phyloP scores from a whole-genome alignment of 2,329 filamentous ascomycete species.

The Neophaeococcomyces mojaviensis region DNA sequence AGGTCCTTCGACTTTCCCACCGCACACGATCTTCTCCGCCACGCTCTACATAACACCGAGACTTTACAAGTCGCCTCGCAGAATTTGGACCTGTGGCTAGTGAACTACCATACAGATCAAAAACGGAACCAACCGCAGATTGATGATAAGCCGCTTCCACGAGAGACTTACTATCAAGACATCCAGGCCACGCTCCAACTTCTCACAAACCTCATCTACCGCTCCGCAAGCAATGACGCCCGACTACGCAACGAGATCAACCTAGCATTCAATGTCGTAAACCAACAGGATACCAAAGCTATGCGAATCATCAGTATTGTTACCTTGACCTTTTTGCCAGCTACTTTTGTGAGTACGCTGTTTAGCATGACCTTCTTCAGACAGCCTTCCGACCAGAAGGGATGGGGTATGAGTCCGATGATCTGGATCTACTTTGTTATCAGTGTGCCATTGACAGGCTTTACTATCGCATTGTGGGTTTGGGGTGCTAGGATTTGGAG shows the following conservation, averaged over 20 bases:
- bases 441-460: slow-evolving; percentile 7
- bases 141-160: neutral
- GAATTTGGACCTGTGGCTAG: neutral
- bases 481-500: neutral
- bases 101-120: neutral
- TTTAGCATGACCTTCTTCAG: slow-evolving; percentile 14
- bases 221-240: neutral
- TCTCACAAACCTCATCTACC: neutral
- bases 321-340: slow-evolving; percentile 1
- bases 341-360: slow-evolving; percentile 7
- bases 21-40: slow-evolving; percentile 4
- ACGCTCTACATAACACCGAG: neutral
- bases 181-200: neutral
- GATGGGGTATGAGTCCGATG: slow-evolving; percentile 1
- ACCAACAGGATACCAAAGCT: slow-evolving; percentile 1
- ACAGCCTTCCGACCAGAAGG: neutral
- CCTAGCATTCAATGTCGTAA: slow-evolving; percentile 5
- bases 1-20: neutral
- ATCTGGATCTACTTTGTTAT: slow-evolving; percentile 14
- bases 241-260: slow-evolving; percentile 6
- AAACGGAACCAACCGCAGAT: neutral
- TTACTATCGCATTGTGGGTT: neutral
- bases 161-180: neutral
- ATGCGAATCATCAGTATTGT: slow-evolving; percentile 2
- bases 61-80: neutral